Evolutionary conservation across 139 green algal genomes (phyloP), one percentile per base, ranked within the genome.

Genomic region (Diplosphaera chodatii): DNA sequence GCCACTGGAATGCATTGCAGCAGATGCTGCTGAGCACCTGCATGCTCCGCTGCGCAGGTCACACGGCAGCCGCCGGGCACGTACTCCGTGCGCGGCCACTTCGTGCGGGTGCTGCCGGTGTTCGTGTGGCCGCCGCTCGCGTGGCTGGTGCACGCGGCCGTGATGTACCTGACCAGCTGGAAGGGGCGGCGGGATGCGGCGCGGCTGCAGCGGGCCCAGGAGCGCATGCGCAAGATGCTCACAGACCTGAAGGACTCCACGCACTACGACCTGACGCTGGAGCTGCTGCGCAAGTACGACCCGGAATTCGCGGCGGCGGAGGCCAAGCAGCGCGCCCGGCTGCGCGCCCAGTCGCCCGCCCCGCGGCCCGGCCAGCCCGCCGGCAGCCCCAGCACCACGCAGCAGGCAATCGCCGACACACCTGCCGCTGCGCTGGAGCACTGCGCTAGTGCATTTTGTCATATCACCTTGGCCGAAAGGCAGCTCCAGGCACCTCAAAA

Each of bases 231-330:
- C 1, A 82, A 77, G 33, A 87, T 91, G 74, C n/a, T 91, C 10
- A 77, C 78, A 59, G 86, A 88, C 30, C 75, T 91, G 13, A 91
- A 91, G 80, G 85, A 91, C 68, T 85, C 84, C 4, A 87, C 81
- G 10, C 68, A 72, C 22, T 91, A 84, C 71, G 77, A 91, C 1
- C 78, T 72, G 31, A 89, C 83, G 10, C 79, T 79, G 40, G 67
- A 78, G n/a, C 80, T 91, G 21, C 80, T 91, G 1, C 76, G 82
- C n/a, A 88, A 86, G 72, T 91, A 84, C 67, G 85, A 90, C 68
- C 85, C 86, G 10, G 86, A 91, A 20, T 74, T 68, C 66, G 62
- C 63, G 18, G 18, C 66, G 62, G 15, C 76, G 64, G 27, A 66
- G 18, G 33, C 32, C 28, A 71, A 76, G 31, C 66, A 73, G 37